Evolutionary conservation across 2,329 filamentous ascomycete species (phyloP), one percentile per base, ranked within the genome.

Genomic region (Ophiostoma sp.): DNA sequence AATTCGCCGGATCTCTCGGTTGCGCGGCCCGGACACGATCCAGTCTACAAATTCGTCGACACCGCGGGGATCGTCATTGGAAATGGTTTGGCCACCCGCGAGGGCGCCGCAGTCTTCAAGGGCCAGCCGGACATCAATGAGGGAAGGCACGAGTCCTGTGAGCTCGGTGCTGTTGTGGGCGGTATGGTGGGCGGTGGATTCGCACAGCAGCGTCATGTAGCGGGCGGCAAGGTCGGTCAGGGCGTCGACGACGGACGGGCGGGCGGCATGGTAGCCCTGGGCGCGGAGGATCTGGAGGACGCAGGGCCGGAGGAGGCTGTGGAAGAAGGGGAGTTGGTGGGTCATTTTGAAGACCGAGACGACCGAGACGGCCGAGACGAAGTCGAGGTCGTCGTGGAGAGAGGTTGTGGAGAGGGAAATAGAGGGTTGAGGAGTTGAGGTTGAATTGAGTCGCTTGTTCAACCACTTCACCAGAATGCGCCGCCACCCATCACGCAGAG

Each of bases 261-360:
- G 90, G 69, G 94, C 93, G 57, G 91, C 87, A 81, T 97, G 93
- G 84, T 97, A 98, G 80, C 95, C 95, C 31, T 94, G 92, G 39
- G 95, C 93, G 79, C 95, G 94, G 70, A 98, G 90, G 78, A 97
- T 95, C 82, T 98, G 94, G 73, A 98, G 89, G 75, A 98, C 89
- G 66, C 91, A 91, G 1, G 95, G 95, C 57, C 94, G 93, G 73
- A 98, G 87, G 76, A 97, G 91, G 75, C 93, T 91, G 82, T 93
- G 91, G 83, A 85, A 88, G 73, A 88, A 82, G n/a, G 85, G 81
- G 11, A 83, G 81, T 3, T 84, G 84, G 42, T 79, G 82, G 75
- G 82, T 83, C 85, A 87, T 87, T 25, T 9, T 15, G 22, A 25
- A 2, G 2, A 3, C n/a, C n/a, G 17, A 36, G 15, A 22, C 12